phyloP scores from a whole-genome alignment of 768 basidiomycete genomes.

The Leccinum variicolor region DNA sequence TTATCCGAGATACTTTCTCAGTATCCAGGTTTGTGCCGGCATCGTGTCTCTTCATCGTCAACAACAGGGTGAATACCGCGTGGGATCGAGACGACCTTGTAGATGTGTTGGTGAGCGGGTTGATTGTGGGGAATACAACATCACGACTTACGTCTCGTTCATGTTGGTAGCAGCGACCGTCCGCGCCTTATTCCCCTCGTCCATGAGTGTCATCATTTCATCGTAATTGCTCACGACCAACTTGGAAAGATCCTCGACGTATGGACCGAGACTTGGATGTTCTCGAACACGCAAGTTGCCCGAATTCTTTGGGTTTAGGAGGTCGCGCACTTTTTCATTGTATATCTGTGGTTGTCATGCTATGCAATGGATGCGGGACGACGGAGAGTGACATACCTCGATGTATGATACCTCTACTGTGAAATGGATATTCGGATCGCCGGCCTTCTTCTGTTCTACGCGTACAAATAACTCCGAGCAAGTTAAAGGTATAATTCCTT shows the following conservation, averaged over 20 bases:
- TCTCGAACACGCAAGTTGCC: slow-evolving; percentile 96
- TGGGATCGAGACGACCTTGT: slow-evolving; percentile 94
- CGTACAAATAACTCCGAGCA: slow-evolving; percentile 91
- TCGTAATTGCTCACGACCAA: slow-evolving; percentile 87
- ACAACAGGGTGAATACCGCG: slow-evolving; percentile 93
- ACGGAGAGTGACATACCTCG: slow-evolving; percentile 51
- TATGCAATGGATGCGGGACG: background rate
- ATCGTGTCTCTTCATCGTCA: slow-evolving; percentile 91
- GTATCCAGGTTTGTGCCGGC: slow-evolving; percentile 82
- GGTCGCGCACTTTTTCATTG: slow-evolving; percentile 96
- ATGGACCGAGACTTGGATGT: slow-evolving; percentile 95
- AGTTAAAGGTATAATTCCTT: slow-evolving; percentile 96
- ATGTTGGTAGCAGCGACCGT: slow-evolving; percentile 99
- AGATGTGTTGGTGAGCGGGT: slow-evolving; percentile 4
- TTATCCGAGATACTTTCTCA: slow-evolving; percentile 99
- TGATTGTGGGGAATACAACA: background rate
- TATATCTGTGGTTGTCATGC: slow-evolving; percentile 58
- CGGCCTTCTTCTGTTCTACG: slow-evolving; percentile 59
- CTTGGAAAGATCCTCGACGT: slow-evolving; percentile 96
- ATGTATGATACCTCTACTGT: slow-evolving; percentile 99
- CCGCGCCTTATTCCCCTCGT: slow-evolving; percentile 98
- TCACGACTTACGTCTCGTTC: slow-evolving; percentile 89
- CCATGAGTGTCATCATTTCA: slow-evolving; percentile 99
- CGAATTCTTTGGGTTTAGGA: slow-evolving; percentile 95
- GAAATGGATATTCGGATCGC: slow-evolving; percentile 70